Evolutionary conservation across 257 asterid genomes (phyloP), one percentile per base, ranked within the genome.

Genomic region (Solanum phureja): DNA sequence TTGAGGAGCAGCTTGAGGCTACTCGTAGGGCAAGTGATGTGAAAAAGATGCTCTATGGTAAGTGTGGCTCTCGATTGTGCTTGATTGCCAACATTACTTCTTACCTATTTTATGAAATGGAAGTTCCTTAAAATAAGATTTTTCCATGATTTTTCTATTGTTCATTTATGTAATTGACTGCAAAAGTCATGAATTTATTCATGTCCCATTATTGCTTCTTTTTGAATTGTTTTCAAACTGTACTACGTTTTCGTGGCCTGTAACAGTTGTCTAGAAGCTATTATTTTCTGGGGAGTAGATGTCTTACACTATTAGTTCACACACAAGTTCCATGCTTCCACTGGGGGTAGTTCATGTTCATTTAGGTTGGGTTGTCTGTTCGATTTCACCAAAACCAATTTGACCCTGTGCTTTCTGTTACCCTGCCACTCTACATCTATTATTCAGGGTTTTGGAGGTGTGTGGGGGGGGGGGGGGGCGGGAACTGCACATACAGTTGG

Each of bases 1-100:
- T 97, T 85, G 99, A 95, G 92, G 95, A 95, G 86, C 99, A 95
- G 89, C 98, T 96, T 46, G 99, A 97, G 95, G 99, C 99, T 87
- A 93, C 98, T 88, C 99, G 99, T 86, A 90, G 95, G 89, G 99
- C 99, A 74, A 95, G 92, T 87, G 94, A 94, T 89, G 98, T 97
- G 89, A 94, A 96, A 89, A 95, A 96, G 90, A 92, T 96, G 94
- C 91, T 97, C 77, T 96, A 91, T 89, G 91, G 99, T 96, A 91
- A 96, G 99, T 92, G 79, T 92, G 84, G 66, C 35, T 10, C 84
- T 83, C 83, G 88, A 33, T 90, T 68, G 56, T 76, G 35, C 29
- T 12, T 62, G 52, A 75, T 87, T 60, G 24, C 38, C 58, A 37
- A 16, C 24, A 12, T 85, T 13, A 37, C 64, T n/a, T 60, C 21